Conservation (phyloP, 2,329 filamentous ascomycete species). For the Paecilomyces fulvus region DNA sequence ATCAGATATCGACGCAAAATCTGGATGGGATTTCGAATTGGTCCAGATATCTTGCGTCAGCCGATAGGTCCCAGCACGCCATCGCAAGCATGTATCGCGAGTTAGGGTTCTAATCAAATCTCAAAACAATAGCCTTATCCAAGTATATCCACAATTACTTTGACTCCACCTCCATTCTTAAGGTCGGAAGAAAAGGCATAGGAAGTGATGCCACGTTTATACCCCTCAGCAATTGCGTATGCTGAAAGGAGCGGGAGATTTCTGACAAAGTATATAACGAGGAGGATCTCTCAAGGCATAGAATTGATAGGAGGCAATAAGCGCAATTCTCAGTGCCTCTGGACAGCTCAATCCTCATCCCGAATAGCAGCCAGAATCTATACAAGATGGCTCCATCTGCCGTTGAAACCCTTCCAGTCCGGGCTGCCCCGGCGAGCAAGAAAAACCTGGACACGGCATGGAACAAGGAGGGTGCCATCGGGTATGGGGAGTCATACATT, state of each 20-base stretch:
- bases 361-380: not conserved
- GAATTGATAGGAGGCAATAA: not conserved
- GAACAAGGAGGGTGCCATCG: constrained; percentile 30
- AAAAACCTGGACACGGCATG: constrained; percentile 23
- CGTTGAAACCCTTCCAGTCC: constrained; percentile 21
- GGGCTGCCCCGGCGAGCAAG: constrained; percentile 13
- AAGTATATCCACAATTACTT: not conserved
- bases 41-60: not conserved
- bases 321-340: not conserved
- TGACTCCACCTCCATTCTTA: not conserved
- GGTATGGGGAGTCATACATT: constrained; percentile 24
- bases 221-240: not conserved
- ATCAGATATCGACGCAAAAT: not conserved
- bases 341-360: not conserved
- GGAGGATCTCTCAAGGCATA: not conserved
- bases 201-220: not conserved
- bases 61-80: not conserved
- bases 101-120: not conserved
- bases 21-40: not conserved
- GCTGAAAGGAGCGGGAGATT: not conserved
- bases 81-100: not conserved
- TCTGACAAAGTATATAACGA: not conserved
- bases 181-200: not conserved
- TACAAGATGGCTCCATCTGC: constrained; percentile 27
- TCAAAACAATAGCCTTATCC: not conserved